Conservation (phyloP, 345 rosid genomes). For the Iberis pinnata region DNA sequence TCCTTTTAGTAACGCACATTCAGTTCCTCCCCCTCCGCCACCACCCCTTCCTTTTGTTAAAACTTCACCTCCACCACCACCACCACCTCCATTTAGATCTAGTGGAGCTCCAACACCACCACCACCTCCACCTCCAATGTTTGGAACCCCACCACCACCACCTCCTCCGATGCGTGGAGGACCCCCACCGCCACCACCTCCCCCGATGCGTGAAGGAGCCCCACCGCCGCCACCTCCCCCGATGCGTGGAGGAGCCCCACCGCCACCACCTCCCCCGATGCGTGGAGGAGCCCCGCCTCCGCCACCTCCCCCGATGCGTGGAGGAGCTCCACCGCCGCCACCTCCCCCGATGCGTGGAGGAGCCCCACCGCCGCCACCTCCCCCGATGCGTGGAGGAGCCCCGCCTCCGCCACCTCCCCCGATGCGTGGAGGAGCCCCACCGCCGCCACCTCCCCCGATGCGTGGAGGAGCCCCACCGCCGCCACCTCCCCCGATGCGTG, state of each 20-base stretch:
- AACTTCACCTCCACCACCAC: slow-evolving; percentile 25
- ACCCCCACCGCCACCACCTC: slow-evolving; percentile 33
- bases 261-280: slow-evolving; percentile 15
- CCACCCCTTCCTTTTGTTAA: slow-evolving; percentile 29
- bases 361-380: slow-evolving; percentile 24
- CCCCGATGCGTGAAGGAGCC: slow-evolving; percentile 16
- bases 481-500: neutral
- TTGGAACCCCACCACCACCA: slow-evolving; percentile 26
- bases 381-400: slow-evolving; percentile 5
- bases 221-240: slow-evolving; percentile 28
- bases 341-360: slow-evolving; percentile 19
- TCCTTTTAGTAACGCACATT: too few species aligned
- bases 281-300: slow-evolving; percentile 28
- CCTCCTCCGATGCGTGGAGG: slow-evolving; percentile 15
- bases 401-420: slow-evolving; percentile 34
- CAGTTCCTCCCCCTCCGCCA: too few species aligned
- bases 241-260: slow-evolving; percentile 27
- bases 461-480: slow-evolving; percentile 32
- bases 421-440: slow-evolving; percentile 20
- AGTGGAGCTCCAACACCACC: slow-evolving; percentile 28
- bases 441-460: slow-evolving; percentile 22
- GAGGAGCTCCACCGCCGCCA: slow-evolving; percentile 30
- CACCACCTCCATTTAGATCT: slow-evolving; percentile 24
- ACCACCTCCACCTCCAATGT: slow-evolving; percentile 21
- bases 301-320: slow-evolving; percentile 18